These are phyloP conservation scores for Volvox carteri DNA, from an alignment of 163 green algal genomes.

Conservation along the genomic window DNA sequence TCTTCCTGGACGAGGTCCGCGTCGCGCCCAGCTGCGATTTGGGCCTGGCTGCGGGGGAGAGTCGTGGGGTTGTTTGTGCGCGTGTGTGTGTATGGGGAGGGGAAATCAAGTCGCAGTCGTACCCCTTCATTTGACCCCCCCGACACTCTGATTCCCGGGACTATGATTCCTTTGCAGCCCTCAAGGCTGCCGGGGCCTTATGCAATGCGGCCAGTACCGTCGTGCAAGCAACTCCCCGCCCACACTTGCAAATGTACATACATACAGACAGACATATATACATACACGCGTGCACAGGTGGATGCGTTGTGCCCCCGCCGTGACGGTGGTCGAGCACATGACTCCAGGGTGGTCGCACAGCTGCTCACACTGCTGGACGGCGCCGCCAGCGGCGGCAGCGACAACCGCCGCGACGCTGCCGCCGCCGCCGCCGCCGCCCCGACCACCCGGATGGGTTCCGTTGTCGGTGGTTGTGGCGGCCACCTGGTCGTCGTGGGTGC, in stretches of 20 bases:
- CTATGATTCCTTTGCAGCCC: too few relatives aligned
- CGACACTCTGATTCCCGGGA: too few relatives aligned
- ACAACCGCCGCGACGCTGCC: not conserved
- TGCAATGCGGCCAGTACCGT: too few relatives aligned
- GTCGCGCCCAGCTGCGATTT: not conserved
- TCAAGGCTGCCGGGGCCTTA: too few relatives aligned
- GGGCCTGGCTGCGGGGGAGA: too few relatives aligned
- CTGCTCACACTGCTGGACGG: constrained; percentile 94
- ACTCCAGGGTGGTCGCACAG: constrained; percentile 89
- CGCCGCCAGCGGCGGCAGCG: constrained; percentile 44
- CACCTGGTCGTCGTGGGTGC: constrained; percentile 89
- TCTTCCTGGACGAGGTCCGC: constrained; percentile 95
- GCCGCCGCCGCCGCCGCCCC: not conserved
- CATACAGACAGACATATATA: too few relatives aligned
- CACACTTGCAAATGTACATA: not conserved
- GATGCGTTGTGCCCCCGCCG: constrained; percentile 83
- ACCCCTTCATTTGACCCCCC: too few relatives aligned
- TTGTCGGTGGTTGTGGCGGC: constrained; percentile 25
- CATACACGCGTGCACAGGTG: too few relatives aligned
- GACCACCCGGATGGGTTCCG: too few relatives aligned
- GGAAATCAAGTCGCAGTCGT: too few relatives aligned
- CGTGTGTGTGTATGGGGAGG: not conserved
- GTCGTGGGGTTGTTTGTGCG: not conserved
- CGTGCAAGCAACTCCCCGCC: too few relatives aligned
- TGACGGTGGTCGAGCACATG: constrained; percentile 71